phyloP scores from a whole-genome alignment of 2,329 filamentous ascomycete species.

The Apiospora marii region DNA sequence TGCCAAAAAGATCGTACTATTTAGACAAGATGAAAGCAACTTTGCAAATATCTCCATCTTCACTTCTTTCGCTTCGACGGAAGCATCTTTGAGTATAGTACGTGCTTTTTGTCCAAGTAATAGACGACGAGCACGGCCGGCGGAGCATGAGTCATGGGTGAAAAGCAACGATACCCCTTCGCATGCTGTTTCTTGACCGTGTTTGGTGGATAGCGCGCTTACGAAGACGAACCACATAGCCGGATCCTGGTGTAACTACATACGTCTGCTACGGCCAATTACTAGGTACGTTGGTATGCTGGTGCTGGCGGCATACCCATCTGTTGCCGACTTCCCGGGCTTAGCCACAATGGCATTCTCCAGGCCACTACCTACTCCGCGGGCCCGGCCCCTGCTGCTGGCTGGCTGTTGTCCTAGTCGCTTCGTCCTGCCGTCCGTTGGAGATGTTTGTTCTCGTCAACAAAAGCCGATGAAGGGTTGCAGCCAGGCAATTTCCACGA shows the following conservation, averaged over 20 bases:
- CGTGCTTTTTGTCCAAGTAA: not conserved
- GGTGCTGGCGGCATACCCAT: not conserved
- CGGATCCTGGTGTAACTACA: not conserved
- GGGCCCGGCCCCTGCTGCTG: not conserved
- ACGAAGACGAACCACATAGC: constrained; percentile 3
- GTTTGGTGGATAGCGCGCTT: constrained; percentile 13
- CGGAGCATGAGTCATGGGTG: not conserved
- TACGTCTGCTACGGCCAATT: not conserved
- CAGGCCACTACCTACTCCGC: not conserved
- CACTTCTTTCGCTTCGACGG: not conserved
- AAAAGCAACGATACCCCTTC: not conserved
- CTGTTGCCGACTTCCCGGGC: constrained; percentile 16
- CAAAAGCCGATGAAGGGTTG: not conserved
- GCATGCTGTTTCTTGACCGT: not conserved
- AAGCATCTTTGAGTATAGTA: not conserved
- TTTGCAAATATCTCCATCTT: not conserved
- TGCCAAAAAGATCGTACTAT: too few species aligned
- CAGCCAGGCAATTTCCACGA: not conserved
- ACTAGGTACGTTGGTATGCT: not conserved
- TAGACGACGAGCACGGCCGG: not conserved
- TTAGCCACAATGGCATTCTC: constrained; percentile 14
- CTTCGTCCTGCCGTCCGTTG: constrained; percentile 9
- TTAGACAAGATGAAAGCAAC: not conserved
- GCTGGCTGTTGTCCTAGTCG: not conserved
- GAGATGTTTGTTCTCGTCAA: not conserved